phyloP scores from a whole-genome alignment of 768 basidiomycete genomes.

The Flagelloscypha sp. region DNA sequence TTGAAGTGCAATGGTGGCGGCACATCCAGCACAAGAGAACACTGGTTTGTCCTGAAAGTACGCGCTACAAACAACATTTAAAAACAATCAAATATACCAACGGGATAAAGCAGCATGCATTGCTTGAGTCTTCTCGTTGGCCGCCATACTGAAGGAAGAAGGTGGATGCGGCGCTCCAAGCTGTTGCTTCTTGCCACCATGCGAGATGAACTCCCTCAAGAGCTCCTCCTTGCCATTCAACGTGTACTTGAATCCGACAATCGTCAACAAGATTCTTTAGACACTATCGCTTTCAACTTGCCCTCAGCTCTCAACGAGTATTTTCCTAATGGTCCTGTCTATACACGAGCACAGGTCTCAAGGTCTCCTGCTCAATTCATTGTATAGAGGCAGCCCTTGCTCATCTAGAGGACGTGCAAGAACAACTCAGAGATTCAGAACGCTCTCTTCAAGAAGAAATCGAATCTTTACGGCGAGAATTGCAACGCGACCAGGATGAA shows the following conservation, averaged over 20 bases:
- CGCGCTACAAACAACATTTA: too few relatives aligned
- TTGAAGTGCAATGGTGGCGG: constrained; percentile 68
- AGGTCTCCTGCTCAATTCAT: neutral
- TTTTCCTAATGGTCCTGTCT: constrained; percentile 68
- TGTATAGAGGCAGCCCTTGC: constrained; percentile 64
- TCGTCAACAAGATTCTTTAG: constrained; percentile 41
- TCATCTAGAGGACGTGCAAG: constrained; percentile 64
- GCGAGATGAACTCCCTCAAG: constrained; percentile 57
- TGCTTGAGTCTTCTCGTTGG: too few relatives aligned
- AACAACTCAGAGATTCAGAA: constrained; percentile 61
- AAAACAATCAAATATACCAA: too few relatives aligned
- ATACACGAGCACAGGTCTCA: constrained; percentile 3
- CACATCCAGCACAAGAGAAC: constrained; percentile 62
- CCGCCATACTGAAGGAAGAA: too few relatives aligned
- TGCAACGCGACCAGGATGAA: constrained; percentile 77
- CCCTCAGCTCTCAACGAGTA: constrained; percentile 52
- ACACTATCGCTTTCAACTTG: constrained; percentile 51
- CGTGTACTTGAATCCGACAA: constrained; percentile 53
- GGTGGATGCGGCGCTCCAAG: too few relatives aligned
- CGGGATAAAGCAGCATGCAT: too few relatives aligned
- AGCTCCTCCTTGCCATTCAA: constrained; percentile 63
- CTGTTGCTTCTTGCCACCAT: too few relatives aligned
- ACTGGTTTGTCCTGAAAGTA: constrained; percentile 61
- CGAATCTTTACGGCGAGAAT: constrained; percentile 51
- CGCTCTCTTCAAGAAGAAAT: constrained; percentile 67